These are phyloP conservation scores for Poterioochromonas sp. DNA, from an alignment of 352 stramenopile genomes.

Conservation along the genomic window DNA sequence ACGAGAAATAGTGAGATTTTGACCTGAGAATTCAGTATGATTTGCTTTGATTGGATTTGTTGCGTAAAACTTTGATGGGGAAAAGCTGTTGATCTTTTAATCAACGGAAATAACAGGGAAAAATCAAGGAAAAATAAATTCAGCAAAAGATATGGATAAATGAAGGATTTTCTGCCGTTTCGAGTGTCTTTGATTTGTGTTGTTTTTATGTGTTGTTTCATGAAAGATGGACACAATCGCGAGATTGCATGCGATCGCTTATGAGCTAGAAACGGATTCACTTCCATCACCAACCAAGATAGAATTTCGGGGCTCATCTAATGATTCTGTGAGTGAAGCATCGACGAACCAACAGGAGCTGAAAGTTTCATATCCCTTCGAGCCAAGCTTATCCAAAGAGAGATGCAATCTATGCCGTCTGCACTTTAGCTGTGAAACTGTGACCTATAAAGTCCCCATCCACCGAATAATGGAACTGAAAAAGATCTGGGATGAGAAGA, in stretches of 20 bases:
- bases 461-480: slow-evolving; percentile 23
- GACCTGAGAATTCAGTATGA: not conserved
- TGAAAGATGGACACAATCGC: too few relatives aligned
- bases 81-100: not conserved
- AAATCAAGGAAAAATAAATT: not conserved
- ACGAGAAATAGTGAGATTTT: not conserved
- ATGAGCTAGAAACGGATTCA: too few relatives aligned
- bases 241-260: too few relatives aligned
- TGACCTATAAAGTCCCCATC: slow-evolving; percentile 33
- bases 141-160: not conserved
- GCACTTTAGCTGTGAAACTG: slow-evolving; percentile 12
- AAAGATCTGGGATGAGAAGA: slow-evolving; percentile 14
- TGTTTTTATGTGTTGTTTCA: too few relatives aligned
- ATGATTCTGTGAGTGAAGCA: too few relatives aligned
- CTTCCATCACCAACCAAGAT: too few relatives aligned
- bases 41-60: not conserved
- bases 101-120: not conserved
- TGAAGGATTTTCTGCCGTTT: too few relatives aligned
- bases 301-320: too few relatives aligned
- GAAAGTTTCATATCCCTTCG: slow-evolving; percentile 16
- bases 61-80: not conserved
- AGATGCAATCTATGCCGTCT: slow-evolving; percentile 25
- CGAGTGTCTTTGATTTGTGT: too few relatives aligned
- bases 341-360: not conserved
- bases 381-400: not conserved